A percentile compares a stretch with the other conserved stretches of the same genome.
These are phyloP conservation scores for Lanmaoa rubissima DNA, from an alignment of 768 basidiomycete species.

Conservation along the genomic window DNA sequence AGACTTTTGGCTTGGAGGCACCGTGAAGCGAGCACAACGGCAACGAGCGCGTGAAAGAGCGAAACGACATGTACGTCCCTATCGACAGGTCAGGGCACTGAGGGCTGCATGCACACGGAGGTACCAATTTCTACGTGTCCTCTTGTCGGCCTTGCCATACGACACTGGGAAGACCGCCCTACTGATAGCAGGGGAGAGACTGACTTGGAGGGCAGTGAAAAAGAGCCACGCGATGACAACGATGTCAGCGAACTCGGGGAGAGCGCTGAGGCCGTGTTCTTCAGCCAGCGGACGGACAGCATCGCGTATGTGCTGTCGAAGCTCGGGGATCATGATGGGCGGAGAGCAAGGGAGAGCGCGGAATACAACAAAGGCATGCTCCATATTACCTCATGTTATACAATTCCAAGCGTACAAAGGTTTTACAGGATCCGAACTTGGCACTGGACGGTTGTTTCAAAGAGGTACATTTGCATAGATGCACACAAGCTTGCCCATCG, in stretches of 20 bases:
- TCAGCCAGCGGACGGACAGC: conserved; percentile 28
- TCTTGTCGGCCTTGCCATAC: conserved; percentile 46
- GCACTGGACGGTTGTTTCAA: conserved; percentile 4
- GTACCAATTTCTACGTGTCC: conserved; percentile 61
- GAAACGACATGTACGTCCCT: conserved; percentile 76
- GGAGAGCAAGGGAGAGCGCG: background rate
- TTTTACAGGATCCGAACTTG: conserved; percentile 1
- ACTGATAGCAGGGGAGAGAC: conserved; percentile 55
- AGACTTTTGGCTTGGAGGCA: conserved; percentile 49
- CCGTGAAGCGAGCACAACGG: conserved; percentile 61
- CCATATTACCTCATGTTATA: conserved; percentile 19
- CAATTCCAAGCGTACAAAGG: conserved; percentile 6
- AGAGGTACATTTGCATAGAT: conserved; percentile 33
- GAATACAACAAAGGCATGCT: background rate
- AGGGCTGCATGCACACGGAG: background rate
- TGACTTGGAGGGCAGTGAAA: conserved; percentile 58
- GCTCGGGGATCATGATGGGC: conserved; percentile 28
- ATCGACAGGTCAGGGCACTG: background rate
- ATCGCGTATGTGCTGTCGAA: conserved; percentile 30
- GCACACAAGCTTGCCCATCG: conserved; percentile 22
- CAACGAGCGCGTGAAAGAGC: conserved; percentile 65
- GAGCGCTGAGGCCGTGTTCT: conserved; percentile 49
- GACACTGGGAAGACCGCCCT: conserved; percentile 44
- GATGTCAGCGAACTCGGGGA: conserved; percentile 54
- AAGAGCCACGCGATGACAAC: conserved; percentile 52